phyloP scores from a whole-genome alignment of 1,284 basidiomycete species.

The Puccinia hordei region DNA sequence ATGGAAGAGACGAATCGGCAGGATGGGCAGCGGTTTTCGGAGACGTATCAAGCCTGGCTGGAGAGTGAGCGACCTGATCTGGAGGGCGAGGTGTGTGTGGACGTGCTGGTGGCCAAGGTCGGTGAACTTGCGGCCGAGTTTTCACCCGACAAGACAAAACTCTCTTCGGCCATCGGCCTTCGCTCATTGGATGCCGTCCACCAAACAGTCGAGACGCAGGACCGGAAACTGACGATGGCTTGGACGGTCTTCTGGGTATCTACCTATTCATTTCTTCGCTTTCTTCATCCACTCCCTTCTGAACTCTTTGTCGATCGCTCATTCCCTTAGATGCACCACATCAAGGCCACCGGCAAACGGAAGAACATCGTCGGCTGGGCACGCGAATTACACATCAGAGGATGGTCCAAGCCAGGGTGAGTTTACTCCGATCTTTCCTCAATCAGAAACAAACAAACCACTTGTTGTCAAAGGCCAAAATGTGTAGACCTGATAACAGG shows the following conservation, averaged over 20 bases:
- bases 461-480: too few species aligned
- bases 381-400: constrained; percentile 17
- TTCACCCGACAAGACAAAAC: background rate
- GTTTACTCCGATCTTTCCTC: background rate
- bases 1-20: too few species aligned
- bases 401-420: constrained; percentile 38
- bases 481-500: too few species aligned
- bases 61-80: too few species aligned
- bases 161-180: background rate
- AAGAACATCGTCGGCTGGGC: constrained; percentile 34
- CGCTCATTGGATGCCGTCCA: too few species aligned
- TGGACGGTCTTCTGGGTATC: constrained; percentile 43
- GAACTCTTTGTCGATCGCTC: too few species aligned
- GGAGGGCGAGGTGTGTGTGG: constrained; percentile 20
- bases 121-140: background rate
- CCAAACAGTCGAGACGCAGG: background rate
- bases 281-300: too few species aligned
- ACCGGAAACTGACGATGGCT: constrained; percentile 1
- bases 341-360: constrained; percentile 33
- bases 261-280: too few species aligned
- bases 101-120: constrained; percentile 10
- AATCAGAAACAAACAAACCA: background rate
- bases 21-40: too few species aligned
- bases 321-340: constrained; percentile 31
- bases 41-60: too few species aligned